Conservation (phyloP, 495 filamentous ascomycete species). For the Aspergillus cavernicola region DNA sequence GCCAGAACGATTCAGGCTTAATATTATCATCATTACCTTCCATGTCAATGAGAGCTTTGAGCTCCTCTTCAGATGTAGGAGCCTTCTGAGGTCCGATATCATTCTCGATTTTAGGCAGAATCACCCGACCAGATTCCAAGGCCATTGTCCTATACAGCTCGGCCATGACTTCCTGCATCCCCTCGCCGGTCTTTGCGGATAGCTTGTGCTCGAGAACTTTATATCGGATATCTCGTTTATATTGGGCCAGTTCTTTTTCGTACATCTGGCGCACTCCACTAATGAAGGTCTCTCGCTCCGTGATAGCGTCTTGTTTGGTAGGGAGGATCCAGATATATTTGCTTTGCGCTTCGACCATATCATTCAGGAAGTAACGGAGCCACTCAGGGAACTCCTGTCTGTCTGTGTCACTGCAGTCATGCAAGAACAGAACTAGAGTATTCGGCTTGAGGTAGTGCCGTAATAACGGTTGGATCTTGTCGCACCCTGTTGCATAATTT, state of each 20-base stretch:
- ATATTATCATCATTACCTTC: background rate
- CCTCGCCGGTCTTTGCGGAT: slow-evolving; percentile 1
- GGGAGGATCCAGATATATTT: background rate
- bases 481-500: slow-evolving; percentile 2
- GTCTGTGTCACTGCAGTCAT: too few relatives aligned
- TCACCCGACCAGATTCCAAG: too few relatives aligned
- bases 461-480: background rate
- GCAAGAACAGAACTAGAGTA: background rate
- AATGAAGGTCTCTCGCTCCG: background rate
- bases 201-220: slow-evolving; percentile 2
- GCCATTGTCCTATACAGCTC: slow-evolving; percentile 3
- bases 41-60: background rate
- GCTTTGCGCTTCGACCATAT: background rate
- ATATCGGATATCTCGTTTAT: background rate
- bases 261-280: background rate
- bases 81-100: background rate
- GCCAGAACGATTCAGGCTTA: background rate
- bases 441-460: background rate
- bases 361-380: background rate
- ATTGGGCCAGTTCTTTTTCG: background rate
- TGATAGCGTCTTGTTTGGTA: background rate
- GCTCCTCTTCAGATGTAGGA: background rate
- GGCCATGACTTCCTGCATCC: background rate
- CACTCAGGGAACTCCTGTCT: background rate
- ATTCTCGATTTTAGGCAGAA: too few relatives aligned